Evolutionary conservation across 192 early-diverging fungal genomes (phyloP).

Genomic region (Backusella mclennaniae): DNA sequence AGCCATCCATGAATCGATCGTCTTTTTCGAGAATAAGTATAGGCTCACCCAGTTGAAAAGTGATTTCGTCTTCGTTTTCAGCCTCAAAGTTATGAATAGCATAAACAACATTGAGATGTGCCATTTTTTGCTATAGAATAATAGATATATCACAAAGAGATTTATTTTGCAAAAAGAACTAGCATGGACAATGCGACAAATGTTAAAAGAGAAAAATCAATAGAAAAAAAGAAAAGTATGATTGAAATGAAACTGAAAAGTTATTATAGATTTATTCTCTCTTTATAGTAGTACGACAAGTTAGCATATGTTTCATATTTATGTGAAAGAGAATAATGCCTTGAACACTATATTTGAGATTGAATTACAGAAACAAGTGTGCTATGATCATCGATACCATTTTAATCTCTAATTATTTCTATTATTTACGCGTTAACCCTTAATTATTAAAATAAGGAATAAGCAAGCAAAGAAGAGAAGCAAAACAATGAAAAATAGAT

Average conservation of each 20-base stretch:
- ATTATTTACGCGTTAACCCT: not conserved
- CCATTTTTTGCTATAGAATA: not conserved
- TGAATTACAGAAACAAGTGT: not conserved
- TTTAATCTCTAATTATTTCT: not conserved
- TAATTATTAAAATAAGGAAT: not conserved
- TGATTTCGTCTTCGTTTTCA: constrained; percentile 70
- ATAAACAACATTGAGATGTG: constrained; percentile 40
- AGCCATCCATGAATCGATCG: constrained; percentile 69
- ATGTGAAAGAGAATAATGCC: not conserved
- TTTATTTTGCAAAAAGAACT: not conserved
- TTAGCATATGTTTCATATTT: not conserved
- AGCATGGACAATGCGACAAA: not conserved
- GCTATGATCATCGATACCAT: not conserved
- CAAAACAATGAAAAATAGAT: not conserved
- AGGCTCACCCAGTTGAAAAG: constrained; percentile 61
- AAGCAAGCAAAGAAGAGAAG: not conserved
- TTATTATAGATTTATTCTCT: not conserved
- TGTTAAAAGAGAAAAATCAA: not conserved
- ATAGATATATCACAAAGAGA: not conserved
- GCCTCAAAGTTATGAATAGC: constrained; percentile 57
- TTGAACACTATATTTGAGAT: not conserved
- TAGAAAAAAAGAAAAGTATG: not conserved
- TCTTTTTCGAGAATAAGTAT: constrained; percentile 72
- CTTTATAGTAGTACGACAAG: not conserved
- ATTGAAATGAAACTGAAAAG: not conserved